phyloP scores from a whole-genome alignment of 768 basidiomycete species.

The Naganishia antarctica region DNA sequence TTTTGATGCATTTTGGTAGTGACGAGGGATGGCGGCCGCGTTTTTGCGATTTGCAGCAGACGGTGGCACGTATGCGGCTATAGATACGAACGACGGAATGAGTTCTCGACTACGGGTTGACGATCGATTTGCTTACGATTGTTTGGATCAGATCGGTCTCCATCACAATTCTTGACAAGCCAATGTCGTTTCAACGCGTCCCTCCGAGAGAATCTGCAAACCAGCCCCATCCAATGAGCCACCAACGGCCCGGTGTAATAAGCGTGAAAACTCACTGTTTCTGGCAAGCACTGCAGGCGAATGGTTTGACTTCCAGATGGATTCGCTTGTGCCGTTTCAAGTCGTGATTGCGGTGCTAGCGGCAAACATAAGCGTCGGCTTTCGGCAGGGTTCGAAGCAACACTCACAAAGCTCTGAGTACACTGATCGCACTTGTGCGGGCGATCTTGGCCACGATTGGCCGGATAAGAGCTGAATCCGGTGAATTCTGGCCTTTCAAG shows the following conservation, averaged over 20 bases:
- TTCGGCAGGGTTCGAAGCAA: conserved; percentile 32
- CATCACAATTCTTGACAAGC: conserved; percentile 49
- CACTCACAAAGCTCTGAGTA: conserved; percentile 43
- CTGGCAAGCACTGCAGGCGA: conserved; percentile 48
- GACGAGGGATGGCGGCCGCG: conserved; percentile 8
- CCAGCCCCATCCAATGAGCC: neutral
- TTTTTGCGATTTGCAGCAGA: conserved; percentile 6
- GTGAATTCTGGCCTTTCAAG: conserved; percentile 8
- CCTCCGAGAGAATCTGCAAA: conserved; percentile 46
- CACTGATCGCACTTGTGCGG: conserved; percentile 51
- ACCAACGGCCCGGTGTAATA: too few relatives aligned
- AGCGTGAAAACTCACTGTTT: conserved; percentile 42
- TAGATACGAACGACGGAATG: too few relatives aligned
- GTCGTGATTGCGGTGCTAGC: conserved; percentile 46
- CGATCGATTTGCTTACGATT: conserved; percentile 2
- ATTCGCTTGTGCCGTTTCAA: conserved; percentile 50
- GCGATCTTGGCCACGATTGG: conserved; percentile 32
- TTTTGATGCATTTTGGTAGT: neutral
- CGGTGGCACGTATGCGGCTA: conserved; percentile 1
- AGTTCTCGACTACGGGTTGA: too few relatives aligned
- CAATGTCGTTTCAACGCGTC: conserved; percentile 50
- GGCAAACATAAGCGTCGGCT: too few relatives aligned
- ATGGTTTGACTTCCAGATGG: conserved; percentile 49
- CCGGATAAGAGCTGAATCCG: conserved; percentile 13
- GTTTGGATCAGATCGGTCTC: conserved; percentile 35